A percentile compares a stretch with the other conserved stretches of the same genome.
These are phyloP conservation scores for Aspergillus caelatus DNA, from an alignment of 2,329 filamentous ascomycete genomes.

Conservation along the genomic window DNA sequence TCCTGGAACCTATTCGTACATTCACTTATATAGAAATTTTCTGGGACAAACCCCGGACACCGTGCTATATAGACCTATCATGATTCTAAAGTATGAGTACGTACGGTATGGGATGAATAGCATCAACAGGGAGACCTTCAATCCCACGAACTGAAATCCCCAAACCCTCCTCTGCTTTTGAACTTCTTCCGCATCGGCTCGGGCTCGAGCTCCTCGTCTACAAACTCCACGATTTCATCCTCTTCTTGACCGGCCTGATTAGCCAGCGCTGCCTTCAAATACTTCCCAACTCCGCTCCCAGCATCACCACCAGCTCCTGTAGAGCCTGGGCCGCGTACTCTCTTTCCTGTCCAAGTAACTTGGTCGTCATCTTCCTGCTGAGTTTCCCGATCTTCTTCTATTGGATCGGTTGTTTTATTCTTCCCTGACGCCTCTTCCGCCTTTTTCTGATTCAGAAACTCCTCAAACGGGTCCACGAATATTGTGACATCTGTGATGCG, in stretches of 20 bases:
- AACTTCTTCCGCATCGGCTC: conserved; percentile 80
- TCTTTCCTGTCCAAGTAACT: conserved; percentile 95
- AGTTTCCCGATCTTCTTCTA: conserved; percentile 29
- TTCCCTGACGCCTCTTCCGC: conserved; percentile 62
- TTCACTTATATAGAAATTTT: background rate
- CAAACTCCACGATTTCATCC: conserved; percentile 64
- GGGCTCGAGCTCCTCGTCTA: conserved; percentile 64
- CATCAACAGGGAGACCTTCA: conserved; percentile 4
- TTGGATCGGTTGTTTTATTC: conserved; percentile 20
- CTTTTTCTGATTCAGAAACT: conserved; percentile 77
- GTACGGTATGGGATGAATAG: background rate
- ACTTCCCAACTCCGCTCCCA: conserved; percentile 71
- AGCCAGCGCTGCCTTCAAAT: conserved; percentile 66
- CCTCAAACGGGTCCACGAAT: conserved; percentile 92
- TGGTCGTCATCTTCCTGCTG: conserved; percentile 73
- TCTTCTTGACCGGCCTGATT: conserved; percentile 43
- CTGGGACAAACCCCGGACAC: background rate
- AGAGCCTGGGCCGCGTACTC: conserved; percentile 70
- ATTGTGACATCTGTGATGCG: conserved; percentile 80
- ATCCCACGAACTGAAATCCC: conserved; percentile 90
- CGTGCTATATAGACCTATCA: background rate
- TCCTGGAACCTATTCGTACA: background rate
- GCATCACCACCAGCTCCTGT: conserved; percentile 50
- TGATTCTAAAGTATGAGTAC: background rate
- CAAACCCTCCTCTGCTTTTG: conserved; percentile 74